These are phyloP conservation scores for Atkinsonella texensis DNA, from an alignment of 2,329 filamentous ascomycete genomes.

Conservation along the genomic window DNA sequence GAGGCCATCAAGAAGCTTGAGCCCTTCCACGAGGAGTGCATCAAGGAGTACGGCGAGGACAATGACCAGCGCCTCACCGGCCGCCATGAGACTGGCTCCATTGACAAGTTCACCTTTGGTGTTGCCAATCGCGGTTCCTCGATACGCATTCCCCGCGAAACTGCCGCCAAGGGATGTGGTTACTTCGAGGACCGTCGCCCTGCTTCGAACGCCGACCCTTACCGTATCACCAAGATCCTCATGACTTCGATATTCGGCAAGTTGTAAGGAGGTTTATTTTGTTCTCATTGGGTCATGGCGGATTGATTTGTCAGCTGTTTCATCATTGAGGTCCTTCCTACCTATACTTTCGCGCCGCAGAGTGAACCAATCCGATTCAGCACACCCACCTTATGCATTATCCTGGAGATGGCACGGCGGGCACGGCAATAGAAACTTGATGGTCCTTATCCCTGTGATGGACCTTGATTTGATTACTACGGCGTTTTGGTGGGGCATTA, in stretches of 20 bases:
- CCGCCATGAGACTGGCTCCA: slow-evolving; percentile 83
- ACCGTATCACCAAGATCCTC: slow-evolving; percentile 70
- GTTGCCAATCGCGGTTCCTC: slow-evolving; percentile 92
- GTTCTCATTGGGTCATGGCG: too few species aligned
- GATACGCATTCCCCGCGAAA: slow-evolving; percentile 81
- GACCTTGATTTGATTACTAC: too few species aligned
- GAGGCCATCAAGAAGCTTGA: slow-evolving; percentile 73
- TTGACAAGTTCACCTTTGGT: slow-evolving; percentile 88
- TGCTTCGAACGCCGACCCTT: slow-evolving; percentile 78
- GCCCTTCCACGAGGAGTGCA: slow-evolving; percentile 69
- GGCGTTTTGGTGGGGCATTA: too few species aligned
- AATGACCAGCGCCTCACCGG: slow-evolving; percentile 93
- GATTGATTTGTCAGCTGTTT: too few species aligned
- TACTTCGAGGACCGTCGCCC: slow-evolving; percentile 85
- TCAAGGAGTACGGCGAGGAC: slow-evolving; percentile 88
- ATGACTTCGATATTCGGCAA: slow-evolving; percentile 51
- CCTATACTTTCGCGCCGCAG: too few species aligned
- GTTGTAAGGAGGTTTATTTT: slow-evolving; percentile 12
- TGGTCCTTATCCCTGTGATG: too few species aligned
- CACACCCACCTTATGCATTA: too few species aligned
- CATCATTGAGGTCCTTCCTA: too few species aligned
- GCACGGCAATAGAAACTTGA: too few species aligned
- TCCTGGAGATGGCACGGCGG: too few species aligned
- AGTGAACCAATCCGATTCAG: too few species aligned
- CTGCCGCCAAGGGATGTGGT: slow-evolving; percentile 77